These are phyloP conservation scores for Platanthera guangdongensis DNA, from an alignment of 106 monocot species.

Conservation along the genomic window DNA sequence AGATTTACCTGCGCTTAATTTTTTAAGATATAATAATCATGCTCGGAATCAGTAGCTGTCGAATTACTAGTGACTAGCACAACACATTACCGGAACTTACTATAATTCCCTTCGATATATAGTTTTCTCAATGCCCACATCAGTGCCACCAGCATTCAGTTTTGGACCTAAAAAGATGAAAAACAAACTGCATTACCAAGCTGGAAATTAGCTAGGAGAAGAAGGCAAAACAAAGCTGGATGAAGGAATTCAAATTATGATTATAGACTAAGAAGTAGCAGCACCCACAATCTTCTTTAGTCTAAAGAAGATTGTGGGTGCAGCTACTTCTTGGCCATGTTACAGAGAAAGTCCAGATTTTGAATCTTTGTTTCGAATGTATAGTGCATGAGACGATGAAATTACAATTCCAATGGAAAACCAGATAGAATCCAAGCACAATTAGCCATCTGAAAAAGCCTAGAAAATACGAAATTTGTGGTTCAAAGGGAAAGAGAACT, in stretches of 20 bases:
- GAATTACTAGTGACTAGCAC: neutral
- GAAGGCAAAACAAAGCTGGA: neutral
- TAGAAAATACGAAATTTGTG: neutral
- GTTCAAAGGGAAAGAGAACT: neutral
- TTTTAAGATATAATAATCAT: neutral
- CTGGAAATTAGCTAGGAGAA: neutral
- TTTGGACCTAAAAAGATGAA: neutral
- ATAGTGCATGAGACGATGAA: neutral
- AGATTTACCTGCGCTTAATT: conserved; percentile 1
- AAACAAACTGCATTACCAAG: neutral
- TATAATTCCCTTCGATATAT: neutral
- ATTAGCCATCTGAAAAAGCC: neutral
- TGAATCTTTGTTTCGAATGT: neutral
- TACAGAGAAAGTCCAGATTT: neutral
- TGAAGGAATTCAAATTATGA: neutral
- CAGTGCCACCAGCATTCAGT: no score
- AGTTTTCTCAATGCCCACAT: neutral
- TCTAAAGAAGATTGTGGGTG: no score
- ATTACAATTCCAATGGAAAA: neutral
- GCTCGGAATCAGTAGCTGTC: neutral
- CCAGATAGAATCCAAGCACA: neutral
- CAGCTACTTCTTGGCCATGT: no score
- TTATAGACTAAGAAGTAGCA: neutral
- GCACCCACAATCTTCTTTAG: neutral
- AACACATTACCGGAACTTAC: neutral